Conservation (phyloP, 192 early-diverging fungal species). For the Coemansia sp. region DNA sequence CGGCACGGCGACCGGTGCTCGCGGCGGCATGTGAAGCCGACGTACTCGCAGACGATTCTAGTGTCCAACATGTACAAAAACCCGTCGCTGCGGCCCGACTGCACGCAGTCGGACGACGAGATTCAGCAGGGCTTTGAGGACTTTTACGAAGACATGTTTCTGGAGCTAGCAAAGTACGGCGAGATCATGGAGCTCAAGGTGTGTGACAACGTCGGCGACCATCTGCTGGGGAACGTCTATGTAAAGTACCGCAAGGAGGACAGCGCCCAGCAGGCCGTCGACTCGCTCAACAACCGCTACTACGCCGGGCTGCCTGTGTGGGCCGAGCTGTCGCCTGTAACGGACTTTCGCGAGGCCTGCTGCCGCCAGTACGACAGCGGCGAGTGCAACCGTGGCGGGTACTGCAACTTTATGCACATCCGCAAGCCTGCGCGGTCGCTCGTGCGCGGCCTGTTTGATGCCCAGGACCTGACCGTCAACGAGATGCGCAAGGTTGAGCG, state of each 20-base stretch:
- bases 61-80: slow-evolving; percentile 94
- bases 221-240: slow-evolving; percentile 97
- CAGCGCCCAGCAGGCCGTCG: slow-evolving; percentile 87
- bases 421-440: slow-evolving; percentile 74
- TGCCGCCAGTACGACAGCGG: slow-evolving; percentile 94
- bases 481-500: slow-evolving; percentile 49
- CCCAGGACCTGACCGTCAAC: slow-evolving; percentile 56
- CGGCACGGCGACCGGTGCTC: slow-evolving; percentile 96
- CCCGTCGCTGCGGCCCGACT: slow-evolving; percentile 60
- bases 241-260: slow-evolving; percentile 85
- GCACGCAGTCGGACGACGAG: slow-evolving; percentile 66
- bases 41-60: slow-evolving; percentile 90
- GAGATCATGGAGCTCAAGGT: slow-evolving; percentile 95
- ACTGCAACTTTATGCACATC: slow-evolving; percentile 99
- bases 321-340: slow-evolving; percentile 95
- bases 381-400: slow-evolving; percentile 92
- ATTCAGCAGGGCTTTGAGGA: slow-evolving; percentile 76
- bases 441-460: slow-evolving; percentile 74
- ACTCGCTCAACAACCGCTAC: slow-evolving; percentile 88
- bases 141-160: slow-evolving; percentile 95
- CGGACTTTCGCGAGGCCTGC: slow-evolving; percentile 96
- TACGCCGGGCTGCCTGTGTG: slow-evolving; percentile 92
- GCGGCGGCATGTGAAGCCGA: slow-evolving; percentile 94
- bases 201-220: slow-evolving; percentile 98
- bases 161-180: slow-evolving; percentile 93